These are phyloP conservation scores for Ceratobasidium sp. DNA, from an alignment of 1,284 basidiomycete species.

Conservation along the genomic window DNA sequence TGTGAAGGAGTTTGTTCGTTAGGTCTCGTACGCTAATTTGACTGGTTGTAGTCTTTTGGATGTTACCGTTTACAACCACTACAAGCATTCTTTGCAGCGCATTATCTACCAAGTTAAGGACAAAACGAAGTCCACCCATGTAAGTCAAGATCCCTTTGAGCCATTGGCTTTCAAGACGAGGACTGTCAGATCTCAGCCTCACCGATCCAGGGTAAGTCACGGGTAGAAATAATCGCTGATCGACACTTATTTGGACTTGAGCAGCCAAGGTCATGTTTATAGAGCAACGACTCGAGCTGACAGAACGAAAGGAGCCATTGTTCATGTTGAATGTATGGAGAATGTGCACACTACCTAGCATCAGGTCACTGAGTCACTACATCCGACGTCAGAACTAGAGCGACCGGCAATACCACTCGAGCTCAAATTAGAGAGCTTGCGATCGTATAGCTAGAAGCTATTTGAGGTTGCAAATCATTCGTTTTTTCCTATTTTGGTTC, in stretches of 20 bases:
- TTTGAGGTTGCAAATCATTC: no score
- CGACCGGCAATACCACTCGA: slow-evolving; percentile 15
- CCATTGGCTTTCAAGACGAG: slow-evolving; percentile 9
- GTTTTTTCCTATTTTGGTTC: no score
- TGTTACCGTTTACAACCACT: no score
- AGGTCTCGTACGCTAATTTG: no score
- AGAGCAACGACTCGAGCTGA: background rate
- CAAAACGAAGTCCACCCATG: slow-evolving; percentile 3
- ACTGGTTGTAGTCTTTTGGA: no score
- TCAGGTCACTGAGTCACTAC: no score
- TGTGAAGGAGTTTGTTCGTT: no score
- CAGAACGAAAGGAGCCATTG: slow-evolving; percentile 17
- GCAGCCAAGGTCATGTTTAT: slow-evolving; percentile 25
- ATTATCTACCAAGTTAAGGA: slow-evolving; percentile 28
- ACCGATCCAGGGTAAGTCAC: slow-evolving; percentile 30
- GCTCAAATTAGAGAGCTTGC: no score
- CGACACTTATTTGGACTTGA: no score
- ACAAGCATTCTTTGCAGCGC: slow-evolving; percentile 19
- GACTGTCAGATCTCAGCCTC: slow-evolving; percentile 13
- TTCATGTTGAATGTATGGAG: slow-evolving; percentile 28
- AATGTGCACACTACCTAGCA: no score
- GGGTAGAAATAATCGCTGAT: no score
- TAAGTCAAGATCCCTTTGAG: background rate
- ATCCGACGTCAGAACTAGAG: slow-evolving; percentile 17
- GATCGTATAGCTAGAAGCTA: no score